phyloP scores from a whole-genome alignment of 768 basidiomycete species.

The Tulasnella sp. region DNA sequence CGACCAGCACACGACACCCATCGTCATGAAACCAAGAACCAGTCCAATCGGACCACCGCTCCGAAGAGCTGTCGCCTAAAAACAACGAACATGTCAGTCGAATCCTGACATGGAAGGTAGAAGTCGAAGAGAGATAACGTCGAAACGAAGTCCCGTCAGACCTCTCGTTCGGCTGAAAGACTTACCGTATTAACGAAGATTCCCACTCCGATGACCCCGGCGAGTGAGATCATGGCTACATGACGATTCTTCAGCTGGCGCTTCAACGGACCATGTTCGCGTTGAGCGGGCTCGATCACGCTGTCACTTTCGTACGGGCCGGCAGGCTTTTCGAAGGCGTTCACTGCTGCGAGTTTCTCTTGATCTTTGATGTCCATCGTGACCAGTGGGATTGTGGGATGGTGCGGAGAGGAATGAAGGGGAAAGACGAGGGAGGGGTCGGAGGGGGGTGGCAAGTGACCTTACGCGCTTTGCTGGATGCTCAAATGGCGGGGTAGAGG shows the following conservation, averaged over 20 bases:
- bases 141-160: background rate
- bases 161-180: constrained; percentile 1
- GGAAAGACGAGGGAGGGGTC: background rate
- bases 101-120: background rate
- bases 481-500: background rate
- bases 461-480: background rate
- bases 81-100: background rate
- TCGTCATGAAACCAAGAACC: constrained; percentile 11
- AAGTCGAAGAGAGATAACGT: constrained; percentile 18
- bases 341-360: background rate
- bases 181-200: constrained; percentile 45
- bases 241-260: constrained; percentile 67
- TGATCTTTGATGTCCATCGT: background rate
- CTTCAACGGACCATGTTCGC: constrained; percentile 26
- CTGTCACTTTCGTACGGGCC: background rate
- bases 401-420: background rate
- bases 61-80: constrained; percentile 36
- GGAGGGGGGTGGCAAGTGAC: no score
- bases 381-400: background rate
- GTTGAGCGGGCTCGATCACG: background rate
- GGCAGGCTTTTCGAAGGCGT: background rate
- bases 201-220: constrained; percentile 41
- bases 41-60: constrained; percentile 58
- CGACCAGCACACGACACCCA: constrained; percentile 36
- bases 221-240: constrained; percentile 25